Base-by-base conservation (phyloP, 768 basidiomycete genomes). In the Coprinopsis cinerea region DNA sequence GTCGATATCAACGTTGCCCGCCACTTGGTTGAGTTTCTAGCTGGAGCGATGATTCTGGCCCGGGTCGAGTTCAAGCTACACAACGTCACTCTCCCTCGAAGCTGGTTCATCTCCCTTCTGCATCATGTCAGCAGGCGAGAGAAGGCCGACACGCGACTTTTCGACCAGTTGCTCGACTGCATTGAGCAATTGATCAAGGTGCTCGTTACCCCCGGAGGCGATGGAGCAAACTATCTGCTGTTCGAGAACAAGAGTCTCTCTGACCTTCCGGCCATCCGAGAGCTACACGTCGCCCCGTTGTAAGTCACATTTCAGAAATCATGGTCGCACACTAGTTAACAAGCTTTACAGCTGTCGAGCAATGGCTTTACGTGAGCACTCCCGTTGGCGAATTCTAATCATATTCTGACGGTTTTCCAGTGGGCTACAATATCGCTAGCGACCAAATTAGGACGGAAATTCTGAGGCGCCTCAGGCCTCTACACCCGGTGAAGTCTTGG, bases 1-100 rank as follows among this genome's bases (percentile, higher is more conserved):
- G 63, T 82, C 14, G 69, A 81, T 26, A 60, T 76, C 18, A 66
- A 65, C 20, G 64, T 76, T 3, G 57, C 85, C 1, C 82, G 81
- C 46, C 71, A 80, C 47, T 57, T 74, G 35, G 49, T 81, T 15
- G 83, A 85, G 25, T 61, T 62, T n/a, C 58, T 84, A 2, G 71
- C 75, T 39, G 68, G 68, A 6, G 68, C 67, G 7, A 56, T 70
- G 4, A 65, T 76, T 3, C 47, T 83, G 2, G 57, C 63, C 48
- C 55, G 59, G 22, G 40, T 51, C 4, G 32, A 30, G 4, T 41
- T 55, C 40, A 44, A 55, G 22, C 59, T 81, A 0, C 76, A 83
- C 56, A 68, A 72, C 13, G 57, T 79, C 20, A 73, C 74, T 4
- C 67, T 85, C 34, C 83, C 83, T 0, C 70, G 70, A 1, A 75